These are phyloP conservation scores for Cordyceps militaris DNA, from an alignment of 2,329 filamentous ascomycete species.

Conservation along the genomic window DNA sequence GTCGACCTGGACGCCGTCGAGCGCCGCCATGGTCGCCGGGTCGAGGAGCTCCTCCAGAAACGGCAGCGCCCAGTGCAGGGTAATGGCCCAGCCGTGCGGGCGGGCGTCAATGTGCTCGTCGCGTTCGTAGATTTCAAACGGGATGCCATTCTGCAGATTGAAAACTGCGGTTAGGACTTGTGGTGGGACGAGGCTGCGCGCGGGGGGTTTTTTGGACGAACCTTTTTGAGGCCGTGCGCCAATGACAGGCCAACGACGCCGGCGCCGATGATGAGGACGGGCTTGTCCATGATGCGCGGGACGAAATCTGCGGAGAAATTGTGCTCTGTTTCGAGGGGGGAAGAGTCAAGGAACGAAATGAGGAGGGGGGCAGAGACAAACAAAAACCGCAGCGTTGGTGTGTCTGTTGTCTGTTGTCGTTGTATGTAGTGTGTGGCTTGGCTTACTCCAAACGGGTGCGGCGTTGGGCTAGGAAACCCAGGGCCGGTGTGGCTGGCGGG, in stretches of 20 bases:
- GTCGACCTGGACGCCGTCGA: constrained; percentile 25
- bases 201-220: constrained; percentile 10
- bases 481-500: not conserved
- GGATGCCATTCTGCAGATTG: constrained; percentile 17
- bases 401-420: too few relatives aligned
- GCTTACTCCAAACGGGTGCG: not conserved
- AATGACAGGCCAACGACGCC: constrained; percentile 31
- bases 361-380: not conserved
- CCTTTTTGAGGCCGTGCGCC: constrained; percentile 31
- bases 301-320: not conserved
- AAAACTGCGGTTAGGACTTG: too few relatives aligned
- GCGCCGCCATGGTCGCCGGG: constrained; percentile 16
- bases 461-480: not conserved
- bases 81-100: constrained; percentile 51
- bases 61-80: constrained; percentile 49
- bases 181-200: not conserved
- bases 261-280: constrained; percentile 31
- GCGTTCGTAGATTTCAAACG: constrained; percentile 27
- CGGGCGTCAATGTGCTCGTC: constrained; percentile 23
- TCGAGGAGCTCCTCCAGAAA: constrained; percentile 23
- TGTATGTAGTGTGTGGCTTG: not conserved
- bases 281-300: constrained; percentile 15
- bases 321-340: not conserved
- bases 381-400: not conserved
- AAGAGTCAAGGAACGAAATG: not conserved